Conservation (phyloP, 2,329 filamentous ascomycete species). For the Neofusicoccum ribis region DNA sequence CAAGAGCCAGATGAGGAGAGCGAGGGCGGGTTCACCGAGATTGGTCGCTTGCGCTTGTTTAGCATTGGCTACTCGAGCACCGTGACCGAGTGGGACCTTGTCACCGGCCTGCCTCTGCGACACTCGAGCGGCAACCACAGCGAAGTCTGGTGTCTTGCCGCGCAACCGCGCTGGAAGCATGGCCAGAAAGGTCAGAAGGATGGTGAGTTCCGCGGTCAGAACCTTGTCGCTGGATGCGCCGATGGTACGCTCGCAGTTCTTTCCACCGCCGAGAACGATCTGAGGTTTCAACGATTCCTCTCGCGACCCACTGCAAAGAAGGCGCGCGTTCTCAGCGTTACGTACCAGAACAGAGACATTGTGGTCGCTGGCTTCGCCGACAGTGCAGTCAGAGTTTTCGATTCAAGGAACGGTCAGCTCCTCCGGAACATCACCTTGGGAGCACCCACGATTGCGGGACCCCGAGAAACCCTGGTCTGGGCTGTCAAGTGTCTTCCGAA, state of each 20-base stretch:
- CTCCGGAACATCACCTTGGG: conserved; percentile 84
- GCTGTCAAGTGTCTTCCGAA: conserved; percentile 83
- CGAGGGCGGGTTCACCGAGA: conserved; percentile 57
- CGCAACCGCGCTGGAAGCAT: conserved; percentile 66
- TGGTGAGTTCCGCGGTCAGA: conserved; percentile 41
- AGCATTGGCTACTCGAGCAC: conserved; percentile 93
- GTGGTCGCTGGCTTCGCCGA: conserved; percentile 94
- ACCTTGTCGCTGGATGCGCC: conserved; percentile 84
- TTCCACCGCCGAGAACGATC: conserved; percentile 79
- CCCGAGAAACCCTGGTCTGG: conserved; percentile 89
- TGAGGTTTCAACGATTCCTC: conserved; percentile 76
- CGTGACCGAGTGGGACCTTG: conserved; percentile 93
- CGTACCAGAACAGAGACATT: conserved; percentile 80
- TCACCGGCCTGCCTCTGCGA: conserved; percentile 71
- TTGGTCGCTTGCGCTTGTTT: conserved; percentile 82
- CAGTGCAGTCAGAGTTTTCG: conserved; percentile 88
- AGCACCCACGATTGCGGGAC: conserved; percentile 71
- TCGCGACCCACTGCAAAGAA: conserved; percentile 78
- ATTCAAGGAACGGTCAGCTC: conserved; percentile 74
- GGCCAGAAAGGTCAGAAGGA: conserved; percentile 21
- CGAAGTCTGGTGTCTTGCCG: conserved; percentile 94
- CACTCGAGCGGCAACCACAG: conserved; percentile 91
- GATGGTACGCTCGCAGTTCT: conserved; percentile 88
- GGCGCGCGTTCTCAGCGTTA: conserved; percentile 84
- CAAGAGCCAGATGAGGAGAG: conserved; percentile 76